These are phyloP conservation scores for Pseudozyma hubeiensis DNA, from an alignment of 1,284 basidiomycete species.

Conservation along the genomic window DNA sequence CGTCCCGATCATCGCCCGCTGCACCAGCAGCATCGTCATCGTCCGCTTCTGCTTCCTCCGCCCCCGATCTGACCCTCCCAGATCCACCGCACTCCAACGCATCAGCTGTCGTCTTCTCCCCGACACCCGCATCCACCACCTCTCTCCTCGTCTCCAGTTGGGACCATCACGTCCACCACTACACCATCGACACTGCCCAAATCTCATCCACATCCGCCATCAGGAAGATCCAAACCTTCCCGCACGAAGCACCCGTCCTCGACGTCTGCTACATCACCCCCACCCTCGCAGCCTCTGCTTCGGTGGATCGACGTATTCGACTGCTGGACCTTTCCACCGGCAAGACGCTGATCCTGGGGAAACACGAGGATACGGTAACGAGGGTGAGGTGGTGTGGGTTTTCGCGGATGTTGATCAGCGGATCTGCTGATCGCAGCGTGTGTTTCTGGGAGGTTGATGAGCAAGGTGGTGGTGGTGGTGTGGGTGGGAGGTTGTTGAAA, in stretches of 20 bases:
- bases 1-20: slow-evolving; percentile 25
- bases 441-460: slow-evolving; percentile 53
- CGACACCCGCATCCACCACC: slow-evolving; percentile 9
- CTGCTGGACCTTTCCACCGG: slow-evolving; percentile 57
- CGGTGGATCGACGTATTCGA: slow-evolving; percentile 61
- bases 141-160: slow-evolving; percentile 59
- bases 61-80: slow-evolving; percentile 21
- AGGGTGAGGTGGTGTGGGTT: slow-evolving; percentile 54
- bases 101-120: slow-evolving; percentile 49
- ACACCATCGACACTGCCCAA: slow-evolving; percentile 26
- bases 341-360: slow-evolving; percentile 58
- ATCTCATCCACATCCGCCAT: slow-evolving; percentile 1
- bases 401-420: slow-evolving; percentile 47
- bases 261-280: slow-evolving; percentile 63
- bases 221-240: slow-evolving; percentile 49
- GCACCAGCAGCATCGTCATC: slow-evolving; percentile 8
- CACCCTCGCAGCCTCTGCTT: slow-evolving; percentile 54
- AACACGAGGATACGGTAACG: slow-evolving; percentile 56
- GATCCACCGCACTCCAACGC: slow-evolving; percentile 45
- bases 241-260: slow-evolving; percentile 63
- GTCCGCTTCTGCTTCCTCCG: background rate
- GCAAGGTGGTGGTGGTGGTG: background rate
- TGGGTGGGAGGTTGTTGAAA: slow-evolving; percentile 23
- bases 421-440: slow-evolving; percentile 52
- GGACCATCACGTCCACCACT: slow-evolving; percentile 62